Evolutionary conservation across 192 early-diverging fungal species (phyloP).

Genomic region (Podila minutissima): DNA sequence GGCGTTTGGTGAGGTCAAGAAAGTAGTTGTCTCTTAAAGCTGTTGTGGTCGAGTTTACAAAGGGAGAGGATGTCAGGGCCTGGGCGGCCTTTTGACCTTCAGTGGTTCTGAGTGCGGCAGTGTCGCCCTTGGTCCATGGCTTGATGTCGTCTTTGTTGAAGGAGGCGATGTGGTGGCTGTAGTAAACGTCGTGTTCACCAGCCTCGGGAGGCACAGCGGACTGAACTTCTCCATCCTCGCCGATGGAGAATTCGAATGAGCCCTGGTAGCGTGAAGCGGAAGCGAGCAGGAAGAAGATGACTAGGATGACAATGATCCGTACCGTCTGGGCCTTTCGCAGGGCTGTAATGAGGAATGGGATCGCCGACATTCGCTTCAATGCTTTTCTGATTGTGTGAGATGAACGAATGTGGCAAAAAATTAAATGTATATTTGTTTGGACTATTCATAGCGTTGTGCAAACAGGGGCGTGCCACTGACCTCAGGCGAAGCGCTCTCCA

Average conservation of each 20-base stretch:
- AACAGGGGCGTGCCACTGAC: too few species aligned
- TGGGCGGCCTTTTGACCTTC: conserved; percentile 27
- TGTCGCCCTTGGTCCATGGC: conserved; percentile 31
- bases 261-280: conserved; percentile 46
- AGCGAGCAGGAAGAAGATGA: conserved; percentile 28
- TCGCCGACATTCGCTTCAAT: not conserved
- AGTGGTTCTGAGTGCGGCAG: conserved; percentile 19
- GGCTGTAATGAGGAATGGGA: not conserved
- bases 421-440: not conserved
- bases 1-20: conserved; percentile 21
- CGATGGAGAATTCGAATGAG: conserved; percentile 38
- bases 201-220: conserved; percentile 6
- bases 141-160: conserved; percentile 31
- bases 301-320: conserved; percentile 20
- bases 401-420: not conserved
- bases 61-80: conserved; percentile 22
- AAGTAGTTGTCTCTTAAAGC: conserved; percentile 29
- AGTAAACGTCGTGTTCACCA: conserved; percentile 18
- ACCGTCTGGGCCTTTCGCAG: conserved; percentile 26
- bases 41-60: conserved; percentile 1
- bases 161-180: conserved; percentile 45
- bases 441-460: too few species aligned
- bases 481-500: not conserved
- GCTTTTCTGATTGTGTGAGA: not conserved
- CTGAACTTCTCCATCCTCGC: conserved; percentile 47